Evolutionary conservation across 306 rosid genomes (phyloP).

Genomic region (Pyrus bretschneideri): DNA sequence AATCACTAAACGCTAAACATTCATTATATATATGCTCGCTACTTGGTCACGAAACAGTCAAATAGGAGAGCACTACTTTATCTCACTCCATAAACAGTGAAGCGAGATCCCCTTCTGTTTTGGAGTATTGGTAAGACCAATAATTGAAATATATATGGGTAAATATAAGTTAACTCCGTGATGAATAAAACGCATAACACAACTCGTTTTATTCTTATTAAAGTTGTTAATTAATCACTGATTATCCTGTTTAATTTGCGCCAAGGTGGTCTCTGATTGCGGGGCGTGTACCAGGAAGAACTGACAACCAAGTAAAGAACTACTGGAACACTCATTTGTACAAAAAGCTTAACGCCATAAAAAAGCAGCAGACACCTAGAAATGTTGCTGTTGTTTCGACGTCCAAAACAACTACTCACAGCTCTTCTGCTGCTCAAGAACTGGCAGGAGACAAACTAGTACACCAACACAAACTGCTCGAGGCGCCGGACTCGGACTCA

Average conservation of each 20-base stretch:
- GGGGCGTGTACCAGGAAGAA: slow-evolving; percentile 32
- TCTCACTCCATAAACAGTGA: no score
- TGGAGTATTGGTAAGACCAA: not conserved
- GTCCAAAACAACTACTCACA: not conserved
- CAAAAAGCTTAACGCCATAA: slow-evolving; percentile 23
- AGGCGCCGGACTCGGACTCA: not conserved
- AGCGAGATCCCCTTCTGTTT: not conserved
- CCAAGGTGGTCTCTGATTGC: slow-evolving; percentile 34
- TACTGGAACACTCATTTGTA: slow-evolving; percentile 26
- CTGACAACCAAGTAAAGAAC: slow-evolving; percentile 29
- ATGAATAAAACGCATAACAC: no score
- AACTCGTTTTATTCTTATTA: not conserved
- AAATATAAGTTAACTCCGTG: not conserved
- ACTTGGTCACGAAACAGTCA: no score
- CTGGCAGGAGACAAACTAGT: no score
- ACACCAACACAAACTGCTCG: no score
- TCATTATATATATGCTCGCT: not conserved
- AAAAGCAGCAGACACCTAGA: not conserved
- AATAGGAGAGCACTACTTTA: no score
- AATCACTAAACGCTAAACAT: no score
- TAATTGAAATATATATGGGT: no score
- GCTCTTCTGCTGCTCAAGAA: no score
- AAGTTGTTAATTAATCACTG: not conserved
- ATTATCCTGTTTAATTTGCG: not conserved
- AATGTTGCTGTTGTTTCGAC: not conserved